Evolutionary conservation across 1,284 basidiomycete genomes (phyloP).

Genomic region (Cutaneotrichosporon cutaneum): DNA sequence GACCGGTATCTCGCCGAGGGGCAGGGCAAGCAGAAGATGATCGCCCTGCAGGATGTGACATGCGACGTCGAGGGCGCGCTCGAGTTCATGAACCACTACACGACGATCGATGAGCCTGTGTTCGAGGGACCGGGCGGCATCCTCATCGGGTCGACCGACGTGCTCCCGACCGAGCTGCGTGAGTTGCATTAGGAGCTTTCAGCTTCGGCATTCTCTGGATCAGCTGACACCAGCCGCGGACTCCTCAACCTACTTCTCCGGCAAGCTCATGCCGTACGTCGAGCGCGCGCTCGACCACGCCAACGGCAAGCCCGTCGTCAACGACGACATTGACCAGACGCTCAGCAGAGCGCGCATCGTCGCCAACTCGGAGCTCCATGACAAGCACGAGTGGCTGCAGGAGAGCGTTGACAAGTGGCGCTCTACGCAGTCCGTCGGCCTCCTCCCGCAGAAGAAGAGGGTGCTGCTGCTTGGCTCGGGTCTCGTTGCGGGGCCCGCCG

Average conservation of each 20-base stretch:
- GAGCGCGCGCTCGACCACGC: constrained; percentile 52
- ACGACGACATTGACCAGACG: constrained; percentile 53
- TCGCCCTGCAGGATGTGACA: constrained; percentile 78
- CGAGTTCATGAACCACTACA: constrained; percentile 71
- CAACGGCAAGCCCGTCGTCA: constrained; percentile 26
- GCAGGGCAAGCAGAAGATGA: constrained; percentile 53
- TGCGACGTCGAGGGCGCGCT: constrained; percentile 82
- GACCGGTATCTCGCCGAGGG: constrained; percentile 57
- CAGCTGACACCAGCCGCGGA: constrained; percentile 56
- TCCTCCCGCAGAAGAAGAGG: constrained; percentile 59
- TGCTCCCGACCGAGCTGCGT: constrained; percentile 78
- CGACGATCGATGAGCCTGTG: constrained; percentile 72
- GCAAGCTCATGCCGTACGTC: constrained; percentile 67
- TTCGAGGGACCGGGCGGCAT: constrained; percentile 60
- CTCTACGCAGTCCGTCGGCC: constrained; percentile 2
- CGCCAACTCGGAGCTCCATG: constrained; percentile 60
- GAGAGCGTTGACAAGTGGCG: constrained; percentile 58
- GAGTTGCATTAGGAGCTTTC: constrained; percentile 25
- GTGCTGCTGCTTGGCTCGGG: constrained; percentile 84
- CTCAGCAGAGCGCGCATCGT: constrained; percentile 70
- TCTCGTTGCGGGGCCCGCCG: constrained; percentile 83
- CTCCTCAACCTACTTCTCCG: constrained; percentile 72
- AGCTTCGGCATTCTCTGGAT: not conserved
- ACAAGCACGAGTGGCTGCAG: constrained; percentile 63
- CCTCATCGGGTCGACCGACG: constrained; percentile 82